Evolutionary conservation across 2,329 filamentous ascomycete genomes (phyloP).

Genomic region (Orbilia javanica): DNA sequence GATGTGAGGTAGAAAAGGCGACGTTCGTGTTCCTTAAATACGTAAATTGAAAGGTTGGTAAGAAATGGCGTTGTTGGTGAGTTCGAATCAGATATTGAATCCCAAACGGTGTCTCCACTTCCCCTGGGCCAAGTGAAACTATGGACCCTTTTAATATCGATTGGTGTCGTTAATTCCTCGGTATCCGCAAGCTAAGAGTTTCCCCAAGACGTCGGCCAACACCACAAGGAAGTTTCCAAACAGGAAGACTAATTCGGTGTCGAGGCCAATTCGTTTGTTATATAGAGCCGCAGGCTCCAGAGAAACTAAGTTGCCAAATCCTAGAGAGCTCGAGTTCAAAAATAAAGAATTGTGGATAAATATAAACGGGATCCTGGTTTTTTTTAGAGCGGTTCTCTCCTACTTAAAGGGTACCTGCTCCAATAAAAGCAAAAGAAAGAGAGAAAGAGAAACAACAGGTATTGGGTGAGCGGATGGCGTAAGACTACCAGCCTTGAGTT

Average conservation of each 20-base stretch:
- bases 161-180: background rate
- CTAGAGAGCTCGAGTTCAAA: background rate
- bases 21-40: background rate
- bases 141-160: background rate
- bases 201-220: background rate
- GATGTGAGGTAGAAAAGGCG: background rate
- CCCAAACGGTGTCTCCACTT: background rate
- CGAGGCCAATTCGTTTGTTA: constrained; percentile 4
- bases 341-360: constrained; percentile 10
- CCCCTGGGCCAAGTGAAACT: constrained; percentile 9
- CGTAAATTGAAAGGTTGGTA: background rate
- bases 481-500: background rate
- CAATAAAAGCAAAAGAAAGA: background rate
- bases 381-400: constrained; percentile 2
- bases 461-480: background rate
- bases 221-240: background rate
- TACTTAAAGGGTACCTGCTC: constrained; percentile 7
- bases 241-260: background rate
- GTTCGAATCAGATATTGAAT: background rate
- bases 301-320: constrained; percentile 1
- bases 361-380: constrained; percentile 15
- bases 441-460: background rate
- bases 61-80: background rate
- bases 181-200: background rate
- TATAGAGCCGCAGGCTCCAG: background rate